These are phyloP conservation scores for Excoecaria cochinchinensis DNA, from an alignment of 345 rosid species.

Conservation along the genomic window DNA sequence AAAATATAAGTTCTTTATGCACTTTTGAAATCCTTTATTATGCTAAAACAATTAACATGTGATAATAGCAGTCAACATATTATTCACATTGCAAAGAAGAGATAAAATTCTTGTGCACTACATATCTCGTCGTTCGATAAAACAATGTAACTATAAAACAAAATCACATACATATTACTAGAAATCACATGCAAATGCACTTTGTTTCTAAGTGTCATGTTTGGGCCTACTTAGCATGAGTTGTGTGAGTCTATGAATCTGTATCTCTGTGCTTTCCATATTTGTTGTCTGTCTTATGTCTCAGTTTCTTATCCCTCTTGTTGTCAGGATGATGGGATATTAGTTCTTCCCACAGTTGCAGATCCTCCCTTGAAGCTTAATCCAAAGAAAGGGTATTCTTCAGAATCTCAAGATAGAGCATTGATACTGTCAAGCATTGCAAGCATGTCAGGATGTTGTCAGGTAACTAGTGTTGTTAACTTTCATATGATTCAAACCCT, in stretches of 20 bases:
- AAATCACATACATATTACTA: neutral
- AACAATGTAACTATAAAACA: neutral
- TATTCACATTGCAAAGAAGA: neutral
- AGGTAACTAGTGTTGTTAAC: conserved; percentile 41
- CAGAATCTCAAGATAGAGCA: conserved; percentile 62
- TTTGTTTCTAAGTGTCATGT: neutral
- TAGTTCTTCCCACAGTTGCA: conserved; percentile 76
- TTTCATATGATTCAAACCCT: conserved; percentile 10
- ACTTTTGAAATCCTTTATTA: neutral
- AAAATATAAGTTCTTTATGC: neutral
- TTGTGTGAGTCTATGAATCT: neutral
- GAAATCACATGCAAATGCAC: neutral
- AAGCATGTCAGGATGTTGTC: conserved; percentile 94
- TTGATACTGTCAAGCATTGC: conserved; percentile 63
- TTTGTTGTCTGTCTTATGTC: conserved; percentile 4
- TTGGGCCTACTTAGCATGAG: neutral
- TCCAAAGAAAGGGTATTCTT: conserved; percentile 46
- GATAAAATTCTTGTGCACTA: neutral
- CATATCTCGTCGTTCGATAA: neutral
- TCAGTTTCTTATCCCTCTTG: conserved; percentile 1
- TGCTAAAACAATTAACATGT: neutral
- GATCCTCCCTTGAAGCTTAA: conserved; percentile 67
- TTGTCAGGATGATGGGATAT: conserved; percentile 69
- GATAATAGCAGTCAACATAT: neutral
- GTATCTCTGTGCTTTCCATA: neutral